Percentiles rank a stretch among this genome's conserved stretches.
These are phyloP conservation scores for Ogataea parapolymorpha DNA, from an alignment of 805 yeast genomes.

Conservation along the genomic window DNA sequence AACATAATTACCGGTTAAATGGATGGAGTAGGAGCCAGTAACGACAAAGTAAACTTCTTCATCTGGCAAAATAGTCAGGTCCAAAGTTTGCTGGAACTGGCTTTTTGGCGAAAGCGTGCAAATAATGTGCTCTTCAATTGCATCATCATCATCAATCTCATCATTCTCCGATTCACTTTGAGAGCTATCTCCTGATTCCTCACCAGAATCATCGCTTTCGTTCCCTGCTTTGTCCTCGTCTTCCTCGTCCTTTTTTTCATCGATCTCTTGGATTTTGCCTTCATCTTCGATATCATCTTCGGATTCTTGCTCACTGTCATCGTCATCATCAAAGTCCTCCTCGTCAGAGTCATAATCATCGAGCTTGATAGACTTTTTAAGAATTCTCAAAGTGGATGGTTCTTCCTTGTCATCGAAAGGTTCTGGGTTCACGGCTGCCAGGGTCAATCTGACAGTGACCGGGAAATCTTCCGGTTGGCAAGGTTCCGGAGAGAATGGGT, in stretches of 20 bases:
- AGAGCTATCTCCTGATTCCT: conserved; percentile 25
- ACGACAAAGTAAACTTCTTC: conserved; percentile 94
- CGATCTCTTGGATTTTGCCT: not conserved
- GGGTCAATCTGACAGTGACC: conserved; percentile 82
- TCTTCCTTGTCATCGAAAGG: conserved; percentile 73
- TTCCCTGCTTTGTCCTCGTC: conserved; percentile 28
- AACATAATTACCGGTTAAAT: conserved; percentile 91
- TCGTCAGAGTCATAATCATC: conserved; percentile 46
- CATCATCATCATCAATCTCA: conserved; percentile 63
- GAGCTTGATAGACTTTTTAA: conserved; percentile 56
- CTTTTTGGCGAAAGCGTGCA: conserved; percentile 87
- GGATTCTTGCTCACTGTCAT: conserved; percentile 33
- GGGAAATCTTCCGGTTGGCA: conserved; percentile 87
- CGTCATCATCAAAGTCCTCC: conserved; percentile 32
- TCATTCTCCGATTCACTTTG: conserved; percentile 40
- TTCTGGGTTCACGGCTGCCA: conserved; percentile 94
- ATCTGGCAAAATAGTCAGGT: conserved; percentile 84
- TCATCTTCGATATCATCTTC: conserved; percentile 34
- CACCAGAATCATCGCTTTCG: conserved; percentile 27
- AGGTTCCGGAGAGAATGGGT: conserved; percentile 84
- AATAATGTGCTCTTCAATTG: conserved; percentile 76
- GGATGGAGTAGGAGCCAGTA: conserved; percentile 92
- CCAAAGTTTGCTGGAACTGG: conserved; percentile 86
- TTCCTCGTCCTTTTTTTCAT: conserved; percentile 5
- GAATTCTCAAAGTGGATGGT: conserved; percentile 87